These are phyloP conservation scores for Ceratocystis smalleyi DNA, from an alignment of 2,329 filamentous ascomycete genomes.

Conservation along the genomic window DNA sequence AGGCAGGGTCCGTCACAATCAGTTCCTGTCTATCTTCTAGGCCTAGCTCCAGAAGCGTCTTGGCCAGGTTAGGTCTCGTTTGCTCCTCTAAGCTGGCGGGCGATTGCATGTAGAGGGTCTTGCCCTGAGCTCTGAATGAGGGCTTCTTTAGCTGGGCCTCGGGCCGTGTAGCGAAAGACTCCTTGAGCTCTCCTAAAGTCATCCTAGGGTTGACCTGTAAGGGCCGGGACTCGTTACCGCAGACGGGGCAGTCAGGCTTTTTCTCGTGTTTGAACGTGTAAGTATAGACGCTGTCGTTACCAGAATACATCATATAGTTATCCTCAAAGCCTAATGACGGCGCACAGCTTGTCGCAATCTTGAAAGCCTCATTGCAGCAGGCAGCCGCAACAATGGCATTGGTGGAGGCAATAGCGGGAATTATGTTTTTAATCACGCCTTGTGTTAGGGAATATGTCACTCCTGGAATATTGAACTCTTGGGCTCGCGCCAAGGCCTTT, in stretches of 20 bases:
- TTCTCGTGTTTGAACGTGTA: constrained; percentile 93
- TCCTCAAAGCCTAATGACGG: constrained; percentile 62
- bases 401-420: constrained; percentile 92
- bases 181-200: constrained; percentile 72
- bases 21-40: constrained; percentile 72
- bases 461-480: constrained; percentile 78
- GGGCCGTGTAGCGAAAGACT: constrained; percentile 64
- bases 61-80: constrained; percentile 66
- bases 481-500: constrained; percentile 63
- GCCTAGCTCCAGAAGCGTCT: constrained; percentile 58
- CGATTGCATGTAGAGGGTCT: constrained; percentile 79
- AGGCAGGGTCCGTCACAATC: constrained; percentile 83
- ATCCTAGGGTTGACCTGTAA: constrained; percentile 53
- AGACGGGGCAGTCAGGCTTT: constrained; percentile 90
- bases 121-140: constrained; percentile 61
- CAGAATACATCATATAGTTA: constrained; percentile 99
- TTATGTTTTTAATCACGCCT: constrained; percentile 98
- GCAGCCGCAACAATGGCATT: constrained; percentile 92
- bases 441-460: constrained; percentile 94
- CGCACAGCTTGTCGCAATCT: constrained; percentile 71
- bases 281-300: constrained; percentile 88
- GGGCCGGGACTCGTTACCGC: constrained; percentile 65
- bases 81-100: constrained; percentile 69
- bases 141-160: constrained; percentile 92
- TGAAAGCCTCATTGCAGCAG: constrained; percentile 94